Conservation (phyloP, 2,329 filamentous ascomycete species). For the Helminthosporium solani region DNA sequence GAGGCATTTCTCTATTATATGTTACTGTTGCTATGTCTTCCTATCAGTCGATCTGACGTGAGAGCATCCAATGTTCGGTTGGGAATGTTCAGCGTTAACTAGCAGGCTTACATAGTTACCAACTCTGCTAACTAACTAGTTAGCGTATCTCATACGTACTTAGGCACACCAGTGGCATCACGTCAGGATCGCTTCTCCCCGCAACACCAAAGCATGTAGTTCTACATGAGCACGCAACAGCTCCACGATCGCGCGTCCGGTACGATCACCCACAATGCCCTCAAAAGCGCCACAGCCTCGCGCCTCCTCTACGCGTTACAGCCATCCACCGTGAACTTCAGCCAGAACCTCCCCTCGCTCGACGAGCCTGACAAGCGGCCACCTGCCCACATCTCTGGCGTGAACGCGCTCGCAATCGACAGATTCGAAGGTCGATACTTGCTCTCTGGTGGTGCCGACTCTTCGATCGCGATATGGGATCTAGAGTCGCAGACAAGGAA, state of each 20-base stretch:
- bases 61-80: too few relatives aligned
- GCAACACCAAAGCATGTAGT: constrained; percentile 37
- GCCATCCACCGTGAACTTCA: constrained; percentile 68
- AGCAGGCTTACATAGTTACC: not conserved
- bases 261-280: constrained; percentile 57
- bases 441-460: constrained; percentile 82
- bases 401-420: constrained; percentile 77
- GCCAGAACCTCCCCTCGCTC: constrained; percentile 55
- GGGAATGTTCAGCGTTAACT: too few relatives aligned
- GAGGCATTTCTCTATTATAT: not conserved
- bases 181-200: not conserved
- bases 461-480: constrained; percentile 84
- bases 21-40: too few relatives aligned
- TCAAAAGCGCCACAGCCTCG: constrained; percentile 66
- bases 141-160: not conserved
- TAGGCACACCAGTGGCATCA: too few relatives aligned
- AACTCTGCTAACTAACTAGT: too few relatives aligned
- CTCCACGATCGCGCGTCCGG: constrained; percentile 76
- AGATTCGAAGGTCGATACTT: constrained; percentile 77
- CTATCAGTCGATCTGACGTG: too few relatives aligned
- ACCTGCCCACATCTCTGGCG: constrained; percentile 74
- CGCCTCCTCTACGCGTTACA: constrained; percentile 69
- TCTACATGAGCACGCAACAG: constrained; percentile 51
- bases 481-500: constrained; percentile 55
- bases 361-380: constrained; percentile 37